Evolutionary conservation across 495 filamentous ascomycete genomes (phyloP).

Genomic region (Xylaria castorea): DNA sequence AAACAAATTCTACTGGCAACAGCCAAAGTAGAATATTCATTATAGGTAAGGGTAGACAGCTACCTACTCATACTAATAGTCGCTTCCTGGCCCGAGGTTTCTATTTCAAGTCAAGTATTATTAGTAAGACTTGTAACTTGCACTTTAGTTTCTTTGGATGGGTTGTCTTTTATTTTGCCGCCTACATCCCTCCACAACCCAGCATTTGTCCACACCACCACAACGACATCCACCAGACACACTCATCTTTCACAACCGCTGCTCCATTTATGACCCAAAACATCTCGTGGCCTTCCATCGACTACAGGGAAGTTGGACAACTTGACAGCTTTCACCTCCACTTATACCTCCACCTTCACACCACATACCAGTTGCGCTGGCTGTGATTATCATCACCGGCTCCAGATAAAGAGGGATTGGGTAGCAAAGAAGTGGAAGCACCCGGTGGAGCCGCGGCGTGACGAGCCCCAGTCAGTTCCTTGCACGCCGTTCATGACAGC

Average conservation of each 20-base stretch:
- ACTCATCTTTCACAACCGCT: background rate
- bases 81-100: background rate
- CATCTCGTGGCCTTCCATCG: conserved; percentile 15
- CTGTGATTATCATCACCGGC: conserved; percentile 21
- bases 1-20: background rate
- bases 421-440: conserved; percentile 21
- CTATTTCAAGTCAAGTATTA: background rate
- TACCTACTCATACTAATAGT: background rate
- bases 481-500: background rate
- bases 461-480: conserved; percentile 18
- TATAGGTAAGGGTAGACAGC: background rate
- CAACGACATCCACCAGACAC: conserved; percentile 18
- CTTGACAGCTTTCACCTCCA: conserved; percentile 22
- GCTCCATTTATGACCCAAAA: conserved; percentile 11
- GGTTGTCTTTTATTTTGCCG: background rate
- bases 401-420: conserved; percentile 27
- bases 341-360: conserved; percentile 16
- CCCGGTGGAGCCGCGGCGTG: conserved; percentile 21
- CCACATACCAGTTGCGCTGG: conserved; percentile 23
- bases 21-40: background rate
- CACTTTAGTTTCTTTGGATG: background rate
- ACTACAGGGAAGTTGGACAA: background rate
- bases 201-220: conserved; percentile 16
- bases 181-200: background rate
- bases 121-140: background rate